Base-by-base conservation (phyloP, 2,329 filamentous ascomycete species). In the Coleophoma eucalyptorum region DNA sequence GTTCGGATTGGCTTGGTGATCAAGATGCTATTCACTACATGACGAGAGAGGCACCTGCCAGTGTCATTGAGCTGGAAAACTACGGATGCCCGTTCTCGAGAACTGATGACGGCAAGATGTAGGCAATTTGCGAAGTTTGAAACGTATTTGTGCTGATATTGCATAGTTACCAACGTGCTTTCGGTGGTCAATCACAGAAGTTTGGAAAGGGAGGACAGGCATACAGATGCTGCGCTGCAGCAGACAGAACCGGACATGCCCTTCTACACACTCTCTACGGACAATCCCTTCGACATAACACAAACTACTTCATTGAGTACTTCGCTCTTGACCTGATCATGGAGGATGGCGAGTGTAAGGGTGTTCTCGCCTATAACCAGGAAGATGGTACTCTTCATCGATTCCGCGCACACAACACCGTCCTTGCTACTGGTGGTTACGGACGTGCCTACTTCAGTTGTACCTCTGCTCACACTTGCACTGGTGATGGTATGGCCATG, bases 251-350 rank as follows among this genome's bases (percentile, higher is more conserved):
- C 57, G 94, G 94, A 58, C 94, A 99, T 75, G 94, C 94, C 65
- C 88, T 99, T 61, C 84, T 99, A 48, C 94, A 99, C 81, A 99
- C 94, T 21, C 89, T 99, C 60, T 99, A 97, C 75, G 94, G 94
- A 65, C 93, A 97, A 78, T 97, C 92, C 49, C 83, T 97, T 55
- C 82, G 90, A 68, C 91, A 97, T 81, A 96, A 97, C 81, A 97
- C 93, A 68, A 97, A 97, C 80, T 99, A 97, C 82, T 97, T 99
- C 76, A 97, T 99, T 72, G 94, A 97, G 75, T 97, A 92, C 81
- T 99, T 97, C 71, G 94, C 92, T 64, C 82, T 96, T 61, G 94
- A 97, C 69, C 77, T 97, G 72, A 88, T 99, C 65, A 97, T 97
- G 94, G 88, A 97, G 76, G 89, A 95, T 65, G 93, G 93, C 55